Evolutionary conservation across 169 alveolate genomes (phyloP).

Genomic region (Plasmodium knowlesi): DNA sequence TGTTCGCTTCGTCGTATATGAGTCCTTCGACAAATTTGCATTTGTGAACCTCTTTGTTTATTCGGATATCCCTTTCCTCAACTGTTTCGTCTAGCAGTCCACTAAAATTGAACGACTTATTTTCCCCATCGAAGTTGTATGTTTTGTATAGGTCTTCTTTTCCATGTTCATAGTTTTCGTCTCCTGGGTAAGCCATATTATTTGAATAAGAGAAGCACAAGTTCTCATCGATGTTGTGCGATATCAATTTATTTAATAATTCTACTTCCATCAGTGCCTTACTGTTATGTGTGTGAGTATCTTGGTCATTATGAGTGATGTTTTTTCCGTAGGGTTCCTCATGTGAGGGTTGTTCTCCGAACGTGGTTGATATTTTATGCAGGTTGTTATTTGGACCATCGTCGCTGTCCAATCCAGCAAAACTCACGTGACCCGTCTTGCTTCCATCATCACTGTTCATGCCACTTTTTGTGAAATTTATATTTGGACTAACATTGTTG

Average conservation of each 20-base stretch:
- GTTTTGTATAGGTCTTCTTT: slow-evolving; percentile 45
- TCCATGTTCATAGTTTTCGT: slow-evolving; percentile 17
- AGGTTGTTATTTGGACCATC: background rate
- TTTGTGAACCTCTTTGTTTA: slow-evolving; percentile 67
- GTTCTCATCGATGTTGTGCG: slow-evolving; percentile 15
- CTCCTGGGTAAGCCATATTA: background rate
- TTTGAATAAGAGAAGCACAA: slow-evolving; percentile 12
- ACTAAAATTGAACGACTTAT: slow-evolving; percentile 7
- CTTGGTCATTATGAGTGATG: background rate
- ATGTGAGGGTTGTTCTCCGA: background rate
- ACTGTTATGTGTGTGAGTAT: background rate
- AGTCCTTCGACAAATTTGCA: slow-evolving; percentile 74
- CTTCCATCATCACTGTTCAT: slow-evolving; percentile 20
- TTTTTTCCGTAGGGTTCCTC: slow-evolving; percentile 9
- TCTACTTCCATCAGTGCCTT: background rate
- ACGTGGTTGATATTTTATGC: background rate
- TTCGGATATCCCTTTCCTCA: slow-evolving; percentile 72
- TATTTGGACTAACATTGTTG: background rate
- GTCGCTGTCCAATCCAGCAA: background rate
- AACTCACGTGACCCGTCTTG: background rate
- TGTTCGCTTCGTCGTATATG: slow-evolving; percentile 73
- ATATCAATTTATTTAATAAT: slow-evolving; percentile 12
- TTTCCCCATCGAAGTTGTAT: slow-evolving; percentile 10
- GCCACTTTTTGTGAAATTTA: background rate
- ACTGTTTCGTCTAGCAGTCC: slow-evolving; percentile 49